These are phyloP conservation scores for Blattamonas nauphoetae DNA, from an alignment of 78 protist species.

Conservation along the genomic window DNA sequence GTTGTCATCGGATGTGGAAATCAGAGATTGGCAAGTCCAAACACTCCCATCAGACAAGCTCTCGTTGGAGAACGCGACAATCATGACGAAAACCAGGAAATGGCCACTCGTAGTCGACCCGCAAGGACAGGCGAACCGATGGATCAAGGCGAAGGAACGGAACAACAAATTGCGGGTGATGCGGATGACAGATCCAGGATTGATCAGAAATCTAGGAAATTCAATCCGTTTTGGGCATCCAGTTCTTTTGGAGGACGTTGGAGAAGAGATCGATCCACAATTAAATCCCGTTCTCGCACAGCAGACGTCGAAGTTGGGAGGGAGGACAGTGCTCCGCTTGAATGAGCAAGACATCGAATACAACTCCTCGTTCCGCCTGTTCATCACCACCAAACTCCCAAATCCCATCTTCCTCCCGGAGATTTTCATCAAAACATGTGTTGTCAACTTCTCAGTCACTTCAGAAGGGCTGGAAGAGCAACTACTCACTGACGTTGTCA, in stretches of 20 bases:
- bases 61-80: slow-evolving; percentile 51
- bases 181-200: slow-evolving; percentile 40
- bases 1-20: not conserved
- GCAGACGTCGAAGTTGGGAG: slow-evolving; percentile 38
- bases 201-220: slow-evolving; percentile 37
- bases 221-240: slow-evolving; percentile 51
- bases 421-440: slow-evolving; percentile 47
- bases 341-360: slow-evolving; percentile 58
- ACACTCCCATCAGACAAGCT: slow-evolving; percentile 59
- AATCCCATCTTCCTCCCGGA: slow-evolving; percentile 67
- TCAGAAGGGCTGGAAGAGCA: slow-evolving; percentile 50
- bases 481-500: slow-evolving; percentile 52
- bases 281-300: slow-evolving; percentile 51
- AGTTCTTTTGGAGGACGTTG: slow-evolving; percentile 57
- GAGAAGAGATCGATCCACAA: slow-evolving; percentile 59
- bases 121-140: slow-evolving; percentile 66
- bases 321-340: slow-evolving; percentile 47
- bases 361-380: slow-evolving; percentile 43
- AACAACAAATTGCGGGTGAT: slow-evolving; percentile 19
- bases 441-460: slow-evolving; percentile 72
- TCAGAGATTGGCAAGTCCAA: not conserved
- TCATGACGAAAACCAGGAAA: slow-evolving; percentile 29
- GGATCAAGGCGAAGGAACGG: slow-evolving; percentile 46
- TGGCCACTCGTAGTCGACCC: slow-evolving; percentile 78
- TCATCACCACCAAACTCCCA: slow-evolving; percentile 55